Percentiles rank a stretch among this genome's conserved stretches.
phyloP scores from a whole-genome alignment of 2,329 filamentous ascomycete genomes.

The Moelleriella libera region DNA sequence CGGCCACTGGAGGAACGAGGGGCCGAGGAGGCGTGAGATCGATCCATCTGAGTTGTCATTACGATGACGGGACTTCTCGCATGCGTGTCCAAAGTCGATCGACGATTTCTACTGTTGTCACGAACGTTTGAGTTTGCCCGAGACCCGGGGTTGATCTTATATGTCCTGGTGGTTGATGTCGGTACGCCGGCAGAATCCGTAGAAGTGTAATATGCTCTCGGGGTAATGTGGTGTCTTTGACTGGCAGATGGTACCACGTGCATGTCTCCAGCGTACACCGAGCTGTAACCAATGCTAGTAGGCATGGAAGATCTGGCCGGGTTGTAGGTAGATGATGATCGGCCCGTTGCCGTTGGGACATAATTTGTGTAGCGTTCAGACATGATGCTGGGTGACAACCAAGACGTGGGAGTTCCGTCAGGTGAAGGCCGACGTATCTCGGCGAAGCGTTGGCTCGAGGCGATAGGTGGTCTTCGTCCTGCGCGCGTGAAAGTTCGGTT shows the following conservation, averaged over 20 bases:
- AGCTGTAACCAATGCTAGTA: constrained; percentile 32
- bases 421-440: too few species aligned
- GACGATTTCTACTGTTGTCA: constrained; percentile 32
- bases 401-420: neutral
- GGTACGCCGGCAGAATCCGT: constrained; percentile 18
- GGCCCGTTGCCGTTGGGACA: constrained; percentile 19
- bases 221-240: constrained; percentile 18
- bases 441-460: too few species aligned
- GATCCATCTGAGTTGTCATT: constrained; percentile 34
- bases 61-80: constrained; percentile 40
- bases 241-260: constrained; percentile 34
- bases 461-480: too few species aligned
- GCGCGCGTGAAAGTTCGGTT: too few species aligned
- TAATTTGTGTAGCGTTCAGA: constrained; percentile 30
- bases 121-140: constrained; percentile 32
- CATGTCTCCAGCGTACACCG: constrained; percentile 37
- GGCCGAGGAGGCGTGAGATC: constrained; percentile 22
- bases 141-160: constrained; percentile 40
- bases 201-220: constrained; percentile 18
- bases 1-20: constrained; percentile 22
- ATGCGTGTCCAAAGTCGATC: constrained; percentile 36
- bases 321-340: constrained; percentile 29
- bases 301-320: constrained; percentile 41
- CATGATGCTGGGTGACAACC: constrained; percentile 20
- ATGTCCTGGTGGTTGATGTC: constrained; percentile 36